Evolutionary conservation across 306 rosid genomes (phyloP).

Genomic region (Cucumis sativus): DNA sequence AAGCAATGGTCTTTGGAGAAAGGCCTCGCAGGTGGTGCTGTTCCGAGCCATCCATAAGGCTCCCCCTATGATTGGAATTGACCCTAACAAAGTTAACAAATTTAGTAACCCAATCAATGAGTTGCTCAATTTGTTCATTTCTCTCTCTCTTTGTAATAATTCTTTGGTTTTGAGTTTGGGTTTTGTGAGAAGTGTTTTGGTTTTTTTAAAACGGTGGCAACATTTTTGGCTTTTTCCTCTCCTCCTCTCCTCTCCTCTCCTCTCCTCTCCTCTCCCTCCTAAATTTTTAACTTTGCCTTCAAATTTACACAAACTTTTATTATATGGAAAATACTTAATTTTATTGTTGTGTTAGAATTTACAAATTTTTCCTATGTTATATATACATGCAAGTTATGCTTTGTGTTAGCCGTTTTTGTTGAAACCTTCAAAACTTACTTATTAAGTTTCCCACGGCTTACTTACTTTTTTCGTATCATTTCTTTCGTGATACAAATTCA

Average conservation of each 20-base stretch:
- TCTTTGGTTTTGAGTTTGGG: not conserved
- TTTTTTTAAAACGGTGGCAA: not conserved
- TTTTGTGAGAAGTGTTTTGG: constrained; percentile 9
- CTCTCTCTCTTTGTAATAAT: not conserved
- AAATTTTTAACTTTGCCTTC: not conserved
- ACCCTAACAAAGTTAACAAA: constrained; percentile 69
- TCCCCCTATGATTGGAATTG: constrained; percentile 87
- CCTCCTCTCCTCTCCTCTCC: not conserved
- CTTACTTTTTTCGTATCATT: no score
- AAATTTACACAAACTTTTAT: no score
- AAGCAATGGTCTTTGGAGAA: constrained; percentile 78
- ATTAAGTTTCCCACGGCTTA: no score
- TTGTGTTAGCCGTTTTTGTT: no score
- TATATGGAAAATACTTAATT: no score
- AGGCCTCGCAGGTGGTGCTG: constrained; percentile 66
- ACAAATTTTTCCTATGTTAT: no score
- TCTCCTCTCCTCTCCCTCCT: not conserved
- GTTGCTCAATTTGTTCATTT: constrained; percentile 70
- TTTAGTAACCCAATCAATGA: constrained; percentile 83
- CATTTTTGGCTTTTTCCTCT: no score
- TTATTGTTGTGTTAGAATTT: no score
- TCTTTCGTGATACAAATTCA: no score
- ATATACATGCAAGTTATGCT: no score
- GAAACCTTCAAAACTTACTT: no score
- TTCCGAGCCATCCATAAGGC: constrained; percentile 90